phyloP scores from a whole-genome alignment of 495 filamentous ascomycete species.

The Penicillium riverlandense region DNA sequence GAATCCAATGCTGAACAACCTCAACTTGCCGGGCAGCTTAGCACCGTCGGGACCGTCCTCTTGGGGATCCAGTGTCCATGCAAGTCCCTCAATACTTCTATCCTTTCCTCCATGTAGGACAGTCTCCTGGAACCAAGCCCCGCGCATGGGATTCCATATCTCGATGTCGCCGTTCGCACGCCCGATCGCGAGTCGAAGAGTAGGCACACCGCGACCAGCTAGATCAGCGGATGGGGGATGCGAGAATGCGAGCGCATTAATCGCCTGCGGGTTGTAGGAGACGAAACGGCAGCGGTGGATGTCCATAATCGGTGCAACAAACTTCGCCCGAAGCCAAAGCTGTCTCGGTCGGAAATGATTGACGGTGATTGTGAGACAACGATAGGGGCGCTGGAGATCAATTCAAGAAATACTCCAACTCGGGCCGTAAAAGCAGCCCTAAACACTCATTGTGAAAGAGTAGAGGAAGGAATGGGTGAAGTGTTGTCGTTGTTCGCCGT shows the following conservation, averaged over 20 bases:
- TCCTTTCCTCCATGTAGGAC: slow-evolving; percentile 78
- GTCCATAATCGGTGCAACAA: slow-evolving; percentile 57
- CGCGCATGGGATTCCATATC: slow-evolving; percentile 89
- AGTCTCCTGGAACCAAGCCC: slow-evolving; percentile 84
- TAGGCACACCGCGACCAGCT: slow-evolving; percentile 44
- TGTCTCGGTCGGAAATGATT: slow-evolving; percentile 4
- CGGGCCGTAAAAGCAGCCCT: slow-evolving; percentile 18
- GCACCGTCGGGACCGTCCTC: slow-evolving; percentile 55
- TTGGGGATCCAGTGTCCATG: slow-evolving; percentile 84
- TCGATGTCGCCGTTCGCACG: slow-evolving; percentile 95
- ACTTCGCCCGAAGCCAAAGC: slow-evolving; percentile 10
- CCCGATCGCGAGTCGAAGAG: slow-evolving; percentile 76
- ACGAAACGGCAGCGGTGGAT: slow-evolving; percentile 97
- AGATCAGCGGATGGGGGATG: slow-evolving; percentile 56
- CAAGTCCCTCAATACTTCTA: slow-evolving; percentile 80
- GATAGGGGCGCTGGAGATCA: slow-evolving; percentile 7
- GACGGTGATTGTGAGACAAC: slow-evolving; percentile 5
- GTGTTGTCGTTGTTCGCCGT: slow-evolving; percentile 1
- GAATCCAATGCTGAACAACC: slow-evolving; percentile 95
- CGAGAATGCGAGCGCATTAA: slow-evolving; percentile 92
- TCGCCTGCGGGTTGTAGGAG: slow-evolving; percentile 84
- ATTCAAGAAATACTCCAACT: slow-evolving; percentile 18
- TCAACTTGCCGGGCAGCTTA: slow-evolving; percentile 61
- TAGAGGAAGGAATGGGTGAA: no score
- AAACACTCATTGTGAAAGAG: slow-evolving; percentile 21